These are phyloP conservation scores for Arabidopsis thaliana DNA, from an alignment of 345 rosid species.

Conservation along the genomic window TAIR10.1 NC_003075.7:17147001-17147500, in stretches of 20 bases:
- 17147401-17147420: conserved; percentile 79
- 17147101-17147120: not conserved
- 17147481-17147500: conserved; percentile 86
- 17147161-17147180: not conserved
- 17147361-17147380: conserved; percentile 29
- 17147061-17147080: no score
- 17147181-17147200: not conserved
- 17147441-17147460: conserved; percentile 72
- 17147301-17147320: not conserved
- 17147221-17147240: not conserved
- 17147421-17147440: conserved; percentile 89
- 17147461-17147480: conserved; percentile 97
- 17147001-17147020: no score
- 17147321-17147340: conserved; percentile 6
- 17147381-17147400: conserved; percentile 45
- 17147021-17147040: no score
- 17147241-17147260: not conserved
- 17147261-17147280: conserved; percentile 4
- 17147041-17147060: no score
- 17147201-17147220: not conserved
- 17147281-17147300: not conserved
- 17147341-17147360: conserved; percentile 41
- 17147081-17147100: no score
- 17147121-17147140: no score
- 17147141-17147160: not conserved